Conservation (phyloP, 2,329 filamentous ascomycete species). For the Calonectria fujianensis region DNA sequence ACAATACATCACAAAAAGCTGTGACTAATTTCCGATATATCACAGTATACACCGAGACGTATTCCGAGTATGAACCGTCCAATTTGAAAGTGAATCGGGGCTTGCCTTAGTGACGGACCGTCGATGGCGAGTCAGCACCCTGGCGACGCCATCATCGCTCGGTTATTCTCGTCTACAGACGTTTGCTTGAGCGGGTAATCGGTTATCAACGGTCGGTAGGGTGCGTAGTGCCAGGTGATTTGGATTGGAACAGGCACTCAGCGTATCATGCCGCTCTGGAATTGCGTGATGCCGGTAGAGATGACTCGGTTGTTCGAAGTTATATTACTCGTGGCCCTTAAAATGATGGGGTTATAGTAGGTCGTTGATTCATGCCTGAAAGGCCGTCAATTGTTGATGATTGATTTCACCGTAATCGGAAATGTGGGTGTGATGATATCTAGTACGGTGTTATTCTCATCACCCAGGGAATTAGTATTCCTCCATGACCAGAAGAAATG, state of each 20-base stretch:
- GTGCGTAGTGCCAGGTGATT: background rate
- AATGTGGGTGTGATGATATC: background rate
- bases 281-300: background rate
- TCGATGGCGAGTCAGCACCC: background rate
- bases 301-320: background rate
- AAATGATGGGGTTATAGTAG: background rate
- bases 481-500: background rate
- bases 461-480: background rate
- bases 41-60: background rate
- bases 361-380: background rate
- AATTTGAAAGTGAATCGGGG: background rate
- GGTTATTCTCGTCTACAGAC: background rate
- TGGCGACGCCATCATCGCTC: background rate
- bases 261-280: background rate
- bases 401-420: background rate
- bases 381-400: background rate
- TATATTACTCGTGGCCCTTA: background rate
- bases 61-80: background rate
- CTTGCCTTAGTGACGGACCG: background rate
- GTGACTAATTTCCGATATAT: background rate
- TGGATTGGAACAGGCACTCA: too few relatives aligned
- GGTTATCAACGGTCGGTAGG: background rate
- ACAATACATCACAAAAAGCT: background rate
- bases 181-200: background rate
- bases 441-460: background rate